A percentile compares a stretch with the other conserved stretches of the same genome.
Conservation (phyloP, 2,329 filamentous ascomycete genomes). For the Fonsecaea erecta region DNA sequence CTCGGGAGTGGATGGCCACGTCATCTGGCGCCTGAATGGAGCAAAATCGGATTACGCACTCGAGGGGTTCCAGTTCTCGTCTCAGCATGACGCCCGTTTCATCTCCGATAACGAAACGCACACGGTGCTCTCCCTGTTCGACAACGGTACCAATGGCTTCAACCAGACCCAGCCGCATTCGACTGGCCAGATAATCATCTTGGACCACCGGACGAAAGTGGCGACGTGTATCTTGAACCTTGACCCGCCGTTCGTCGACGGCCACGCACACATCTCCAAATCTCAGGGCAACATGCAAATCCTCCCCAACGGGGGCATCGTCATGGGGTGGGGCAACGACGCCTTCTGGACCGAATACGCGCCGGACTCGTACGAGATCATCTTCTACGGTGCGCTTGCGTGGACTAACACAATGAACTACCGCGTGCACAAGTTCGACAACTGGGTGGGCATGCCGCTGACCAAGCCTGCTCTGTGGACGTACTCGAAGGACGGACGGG, state of each 20-base stretch:
- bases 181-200: constrained; percentile 46
- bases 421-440: constrained; percentile 48
- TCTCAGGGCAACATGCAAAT: constrained; percentile 48
- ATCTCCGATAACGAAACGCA: constrained; percentile 47
- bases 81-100: constrained; percentile 50
- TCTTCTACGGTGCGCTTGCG: constrained; percentile 47
- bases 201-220: constrained; percentile 45
- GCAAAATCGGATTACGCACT: constrained; percentile 40
- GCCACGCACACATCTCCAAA: constrained; percentile 29
- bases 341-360: constrained; percentile 48
- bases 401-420: constrained; percentile 48
- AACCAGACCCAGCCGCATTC: constrained; percentile 47
- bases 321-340: constrained; percentile 52
- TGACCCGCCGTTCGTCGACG: constrained; percentile 34
- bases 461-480: constrained; percentile 50
- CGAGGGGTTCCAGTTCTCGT: constrained; percentile 48
- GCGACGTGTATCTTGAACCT: constrained; percentile 45
- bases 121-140: constrained; percentile 47
- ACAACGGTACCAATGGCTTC: constrained; percentile 50
- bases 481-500: constrained; percentile 41
- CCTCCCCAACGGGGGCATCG: constrained; percentile 45
- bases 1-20: constrained; percentile 46
- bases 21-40: constrained; percentile 48
- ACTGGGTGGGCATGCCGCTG: constrained; percentile 48
- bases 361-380: constrained; percentile 38